Evolutionary conservation across 352 stramenopile genomes (phyloP).

Genomic region (Phytophthora boehmeriae): DNA sequence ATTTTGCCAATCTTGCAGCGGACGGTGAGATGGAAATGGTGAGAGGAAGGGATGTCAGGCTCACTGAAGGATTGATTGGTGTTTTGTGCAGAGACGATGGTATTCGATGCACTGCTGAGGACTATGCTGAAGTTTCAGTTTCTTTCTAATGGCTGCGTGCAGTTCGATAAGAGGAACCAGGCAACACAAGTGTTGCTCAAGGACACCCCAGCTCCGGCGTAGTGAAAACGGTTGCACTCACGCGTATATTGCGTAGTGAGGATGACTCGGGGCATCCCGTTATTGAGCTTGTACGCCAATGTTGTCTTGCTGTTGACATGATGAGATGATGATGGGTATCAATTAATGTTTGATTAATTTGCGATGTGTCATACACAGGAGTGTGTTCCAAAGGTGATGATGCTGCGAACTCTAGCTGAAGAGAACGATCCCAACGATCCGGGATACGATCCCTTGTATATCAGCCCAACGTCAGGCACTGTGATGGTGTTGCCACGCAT

Average conservation of each 20-base stretch:
- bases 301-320: neutral
- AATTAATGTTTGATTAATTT: neutral
- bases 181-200: slow-evolving; percentile 30
- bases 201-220: slow-evolving; percentile 13
- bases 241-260: slow-evolving; percentile 23
- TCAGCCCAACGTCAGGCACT: slow-evolving; percentile 4
- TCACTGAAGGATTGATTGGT: neutral
- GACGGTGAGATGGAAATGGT: neutral
- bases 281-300: slow-evolving; percentile 18
- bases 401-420: slow-evolving; percentile 35
- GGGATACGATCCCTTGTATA: slow-evolving; percentile 3
- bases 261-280: slow-evolving; percentile 11
- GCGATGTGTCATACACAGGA: slow-evolving; percentile 11
- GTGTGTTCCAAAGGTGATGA: slow-evolving; percentile 42
- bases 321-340: no score
- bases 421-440: neutral
- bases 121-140: slow-evolving; percentile 33
- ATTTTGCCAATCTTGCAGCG: slow-evolving; percentile 7
- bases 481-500: slow-evolving; percentile 26
- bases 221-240: slow-evolving; percentile 22
- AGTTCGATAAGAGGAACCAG: slow-evolving; percentile 9
- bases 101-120: slow-evolving; percentile 31
- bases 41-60: neutral
- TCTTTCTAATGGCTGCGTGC: slow-evolving; percentile 22
- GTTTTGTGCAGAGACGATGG: slow-evolving; percentile 11